phyloP scores from a whole-genome alignment of 768 basidiomycete genomes.

The Naganishia friedmannii region DNA sequence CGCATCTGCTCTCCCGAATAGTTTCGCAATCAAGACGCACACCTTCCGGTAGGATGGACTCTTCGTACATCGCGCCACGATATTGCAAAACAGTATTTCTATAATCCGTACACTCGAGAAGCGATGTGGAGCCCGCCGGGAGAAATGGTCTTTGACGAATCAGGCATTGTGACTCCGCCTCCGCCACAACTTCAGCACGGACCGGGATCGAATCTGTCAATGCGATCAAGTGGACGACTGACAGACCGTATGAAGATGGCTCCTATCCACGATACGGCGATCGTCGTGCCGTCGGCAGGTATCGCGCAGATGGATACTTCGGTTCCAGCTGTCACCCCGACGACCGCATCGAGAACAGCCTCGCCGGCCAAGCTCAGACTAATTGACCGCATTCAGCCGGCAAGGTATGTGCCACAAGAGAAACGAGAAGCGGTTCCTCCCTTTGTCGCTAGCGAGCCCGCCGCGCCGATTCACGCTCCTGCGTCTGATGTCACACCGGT shows the following conservation, averaged over 20 bases:
- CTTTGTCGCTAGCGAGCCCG: neutral
- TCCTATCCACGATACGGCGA: neutral
- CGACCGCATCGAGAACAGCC: neutral
- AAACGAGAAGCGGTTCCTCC: conserved; percentile 6
- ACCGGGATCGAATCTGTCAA: conserved; percentile 1
- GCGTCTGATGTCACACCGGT: neutral
- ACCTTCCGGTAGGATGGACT: conserved; percentile 20
- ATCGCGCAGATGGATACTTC: neutral
- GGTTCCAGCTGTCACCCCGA: neutral
- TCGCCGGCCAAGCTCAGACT: conserved; percentile 14
- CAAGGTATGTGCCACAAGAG: conserved; percentile 17
- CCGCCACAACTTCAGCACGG: neutral
- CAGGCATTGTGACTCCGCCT: conserved; percentile 15
- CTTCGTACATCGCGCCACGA: conserved; percentile 17
- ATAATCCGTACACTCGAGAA: conserved; percentile 11
- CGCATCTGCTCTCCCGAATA: neutral
- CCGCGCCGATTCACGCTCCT: neutral
- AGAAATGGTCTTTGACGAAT: conserved; percentile 9
- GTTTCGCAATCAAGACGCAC: neutral
- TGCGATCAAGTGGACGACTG: conserved; percentile 2
- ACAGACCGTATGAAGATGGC: conserved; percentile 23
- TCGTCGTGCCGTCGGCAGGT: neutral
- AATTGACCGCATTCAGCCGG: conserved; percentile 22
- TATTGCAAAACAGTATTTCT: conserved; percentile 9
- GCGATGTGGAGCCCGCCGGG: conserved; percentile 11